These are phyloP conservation scores for Coniochaeta pulveracea DNA, from an alignment of 2,329 filamentous ascomycete genomes.

Conservation along the genomic window DNA sequence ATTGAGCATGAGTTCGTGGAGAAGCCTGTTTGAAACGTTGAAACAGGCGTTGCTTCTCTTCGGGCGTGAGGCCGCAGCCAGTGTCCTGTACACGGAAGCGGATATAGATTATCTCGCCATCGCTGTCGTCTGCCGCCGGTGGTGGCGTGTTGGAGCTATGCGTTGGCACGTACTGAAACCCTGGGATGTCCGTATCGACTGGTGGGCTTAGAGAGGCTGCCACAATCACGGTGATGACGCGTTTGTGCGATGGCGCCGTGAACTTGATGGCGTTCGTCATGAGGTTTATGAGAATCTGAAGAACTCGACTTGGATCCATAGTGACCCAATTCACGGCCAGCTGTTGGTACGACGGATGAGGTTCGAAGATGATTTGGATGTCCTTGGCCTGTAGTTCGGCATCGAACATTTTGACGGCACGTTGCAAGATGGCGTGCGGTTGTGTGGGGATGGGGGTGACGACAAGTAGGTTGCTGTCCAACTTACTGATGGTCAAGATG, in stretches of 20 bases:
- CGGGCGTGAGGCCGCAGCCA: conserved; percentile 48
- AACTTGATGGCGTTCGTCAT: conserved; percentile 53
- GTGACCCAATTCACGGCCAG: conserved; percentile 43
- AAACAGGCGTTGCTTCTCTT: conserved; percentile 55
- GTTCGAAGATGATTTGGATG: conserved; percentile 37
- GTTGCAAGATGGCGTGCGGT: conserved; percentile 37
- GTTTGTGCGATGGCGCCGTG: conserved; percentile 22
- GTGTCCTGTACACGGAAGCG: conserved; percentile 52
- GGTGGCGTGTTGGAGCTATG: conserved; percentile 9
- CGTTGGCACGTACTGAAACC: conserved; percentile 20
- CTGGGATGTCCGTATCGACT: conserved; percentile 7
- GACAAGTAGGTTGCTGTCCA: conserved; percentile 42
- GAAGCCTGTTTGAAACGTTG: conserved; percentile 55
- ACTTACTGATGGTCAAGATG: conserved; percentile 35
- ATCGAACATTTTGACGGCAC: conserved; percentile 47
- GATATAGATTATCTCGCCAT: conserved; percentile 22
- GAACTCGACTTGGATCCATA: conserved; percentile 42
- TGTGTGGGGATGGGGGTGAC: conserved; percentile 42
- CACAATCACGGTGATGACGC: conserved; percentile 35
- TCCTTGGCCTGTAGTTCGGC: conserved; percentile 43
- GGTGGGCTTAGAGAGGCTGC: conserved; percentile 32
- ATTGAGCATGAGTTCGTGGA: conserved; percentile 39
- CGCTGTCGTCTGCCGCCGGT: conserved; percentile 18
- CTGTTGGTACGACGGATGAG: conserved; percentile 33
- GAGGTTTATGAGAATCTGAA: conserved; percentile 50